Percentiles rank a stretch among this genome's conserved stretches.
Conservation (phyloP, 2,329 filamentous ascomycete species). For the Microcyclospora tardicrescens region DNA sequence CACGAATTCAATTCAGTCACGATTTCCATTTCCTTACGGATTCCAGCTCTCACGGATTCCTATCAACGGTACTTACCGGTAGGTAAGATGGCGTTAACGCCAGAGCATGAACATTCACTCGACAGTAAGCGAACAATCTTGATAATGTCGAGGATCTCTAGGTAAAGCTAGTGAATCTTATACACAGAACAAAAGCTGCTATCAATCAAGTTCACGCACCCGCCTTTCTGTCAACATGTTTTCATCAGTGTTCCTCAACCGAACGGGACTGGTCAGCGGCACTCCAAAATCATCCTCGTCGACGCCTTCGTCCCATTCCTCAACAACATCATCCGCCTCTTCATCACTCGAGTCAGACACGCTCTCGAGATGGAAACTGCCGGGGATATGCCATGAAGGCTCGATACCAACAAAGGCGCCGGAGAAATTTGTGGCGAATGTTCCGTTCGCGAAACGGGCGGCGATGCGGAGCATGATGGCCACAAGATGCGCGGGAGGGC, state of each 20-base stretch:
- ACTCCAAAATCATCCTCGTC: constrained; percentile 36
- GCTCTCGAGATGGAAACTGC: constrained; percentile 35
- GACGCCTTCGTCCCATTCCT: constrained; percentile 7
- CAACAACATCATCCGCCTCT: constrained; percentile 33
- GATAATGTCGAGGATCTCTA: no score
- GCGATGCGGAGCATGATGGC: constrained; percentile 71
- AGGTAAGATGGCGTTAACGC: no score
- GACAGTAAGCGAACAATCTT: no score
- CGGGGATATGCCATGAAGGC: constrained; percentile 32
- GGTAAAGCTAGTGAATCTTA: no score
- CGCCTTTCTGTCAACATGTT: no score
- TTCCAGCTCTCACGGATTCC: no score
- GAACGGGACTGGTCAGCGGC: constrained; percentile 25
- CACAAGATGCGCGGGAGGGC: constrained; percentile 68
- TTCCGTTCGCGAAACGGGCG: constrained; percentile 51
- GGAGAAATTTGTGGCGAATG: constrained; percentile 25
- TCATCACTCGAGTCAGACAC: constrained; percentile 42
- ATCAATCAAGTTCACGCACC: no score
- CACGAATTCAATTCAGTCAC: no score
- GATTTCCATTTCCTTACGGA: no score
- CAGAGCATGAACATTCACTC: no score
- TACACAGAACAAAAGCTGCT: no score
- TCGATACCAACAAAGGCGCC: constrained; percentile 19
- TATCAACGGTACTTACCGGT: no score
- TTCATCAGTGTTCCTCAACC: constrained; percentile 3